A percentile compares a stretch with the other conserved stretches of the same genome.
Conservation (phyloP, 2,329 filamentous ascomycete genomes). For the Drechslera avenae region DNA sequence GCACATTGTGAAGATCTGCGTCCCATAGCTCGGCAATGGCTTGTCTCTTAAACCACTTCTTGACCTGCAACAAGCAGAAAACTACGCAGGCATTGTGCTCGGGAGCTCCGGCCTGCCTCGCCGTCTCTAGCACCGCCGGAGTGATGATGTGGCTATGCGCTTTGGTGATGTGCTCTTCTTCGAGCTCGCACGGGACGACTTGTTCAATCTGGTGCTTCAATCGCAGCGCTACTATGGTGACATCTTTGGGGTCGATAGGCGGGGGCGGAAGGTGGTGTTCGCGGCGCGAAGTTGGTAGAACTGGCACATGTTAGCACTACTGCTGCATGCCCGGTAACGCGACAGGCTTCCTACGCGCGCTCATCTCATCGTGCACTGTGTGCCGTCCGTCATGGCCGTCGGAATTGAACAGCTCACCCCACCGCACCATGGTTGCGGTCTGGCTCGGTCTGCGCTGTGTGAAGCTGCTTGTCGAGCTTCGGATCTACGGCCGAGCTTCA, state of each 20-base stretch:
- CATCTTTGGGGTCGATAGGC: slow-evolving; percentile 74
- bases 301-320: slow-evolving; percentile 48
- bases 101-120: slow-evolving; percentile 77
- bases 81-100: slow-evolving; percentile 81
- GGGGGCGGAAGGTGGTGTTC: slow-evolving; percentile 62
- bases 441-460: neutral
- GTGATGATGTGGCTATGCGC: slow-evolving; percentile 89
- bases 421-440: slow-evolving; percentile 44
- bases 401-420: slow-evolving; percentile 45
- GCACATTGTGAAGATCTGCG: slow-evolving; percentile 77
- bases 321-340: neutral
- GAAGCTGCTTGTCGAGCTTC: slow-evolving; percentile 4
- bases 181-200: slow-evolving; percentile 87
- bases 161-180: slow-evolving; percentile 72
- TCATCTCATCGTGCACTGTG: slow-evolving; percentile 51
- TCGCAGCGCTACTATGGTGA: slow-evolving; percentile 87
- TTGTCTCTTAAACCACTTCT: slow-evolving; percentile 80
- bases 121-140: slow-evolving; percentile 74
- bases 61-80: slow-evolving; percentile 76
- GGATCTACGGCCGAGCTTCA: neutral
- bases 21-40: slow-evolving; percentile 87
- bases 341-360: slow-evolving; percentile 39
- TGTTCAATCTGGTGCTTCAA: slow-evolving; percentile 90
- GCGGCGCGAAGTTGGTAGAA: slow-evolving; percentile 67
- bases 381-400: slow-evolving; percentile 48